Base-by-base conservation (phyloP, 257 asterid species). In the Solanum neorickii region DNA sequence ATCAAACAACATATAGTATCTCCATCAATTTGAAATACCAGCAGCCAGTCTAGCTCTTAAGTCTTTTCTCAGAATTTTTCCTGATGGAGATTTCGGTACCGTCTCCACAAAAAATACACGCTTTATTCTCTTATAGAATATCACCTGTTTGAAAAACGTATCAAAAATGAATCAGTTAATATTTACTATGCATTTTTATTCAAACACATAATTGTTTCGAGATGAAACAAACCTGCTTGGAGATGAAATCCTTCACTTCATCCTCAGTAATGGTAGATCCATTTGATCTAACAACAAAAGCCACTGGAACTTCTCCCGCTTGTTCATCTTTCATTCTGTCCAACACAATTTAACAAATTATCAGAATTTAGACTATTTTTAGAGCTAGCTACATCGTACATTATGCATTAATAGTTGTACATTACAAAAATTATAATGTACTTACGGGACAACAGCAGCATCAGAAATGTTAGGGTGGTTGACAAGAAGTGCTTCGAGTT, bases 241-340 rank as follows among this genome's bases (percentile, higher is more conserved):
- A 93, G 27, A 96, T 44, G 59, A 91, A 96, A 75, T 95, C 94
- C 92, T 95, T 96, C 88, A 96, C 91, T 83, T 94, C 98, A 87
- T 95, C 96, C 91, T 94, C 98, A 6, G 93, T 90, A 20, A 95
- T 87, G 29, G 39, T 60, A 42, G 93, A 90, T 5, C 94, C 98
- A 31, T 86, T 96, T 44, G 96, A 91, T 86, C 83, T 92, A 35
- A 93, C 99, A 9, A 94, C 96, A 90, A 93, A 96, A 41, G 98
- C 99, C 89, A 96, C 97, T 29, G 99, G 99, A 49, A 96, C 93
- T 92, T 96, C 99, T 47, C 99, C 99, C 1, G 98, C 98, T 75
- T 88, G 88, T 89, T 96, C 97, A 86, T 96, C 98, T 86, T 87
- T 90, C 99, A 96, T 90, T 18, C 99, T 96, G 94, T 31, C 46